Conservation (phyloP, 2,329 filamentous ascomycete species). For the Pestalotiopsis fici region DNA sequence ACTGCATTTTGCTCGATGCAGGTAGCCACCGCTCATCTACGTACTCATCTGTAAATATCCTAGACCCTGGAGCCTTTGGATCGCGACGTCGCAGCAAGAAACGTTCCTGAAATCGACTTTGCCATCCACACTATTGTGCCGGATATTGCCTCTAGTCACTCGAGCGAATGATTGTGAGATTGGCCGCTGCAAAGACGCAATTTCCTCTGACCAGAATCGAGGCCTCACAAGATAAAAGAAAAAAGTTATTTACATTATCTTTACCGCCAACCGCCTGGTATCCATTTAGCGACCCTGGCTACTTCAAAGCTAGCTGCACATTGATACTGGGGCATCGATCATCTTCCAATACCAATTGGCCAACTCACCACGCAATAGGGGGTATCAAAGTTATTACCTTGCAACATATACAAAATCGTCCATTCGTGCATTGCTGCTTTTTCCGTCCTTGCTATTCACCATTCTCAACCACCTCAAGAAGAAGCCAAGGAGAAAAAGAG, state of each 20-base stretch:
- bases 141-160: neutral
- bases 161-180: conserved; percentile 3
- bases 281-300: neutral
- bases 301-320: neutral
- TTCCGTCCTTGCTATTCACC: neutral
- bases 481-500: neutral
- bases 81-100: neutral
- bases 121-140: neutral
- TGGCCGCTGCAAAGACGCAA: conserved; percentile 2
- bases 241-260: neutral
- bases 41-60: no score
- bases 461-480: neutral
- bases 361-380: neutral
- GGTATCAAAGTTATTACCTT: neutral
- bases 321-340: neutral
- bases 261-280: no score
- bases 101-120: neutral
- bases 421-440: no score
- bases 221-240: neutral
- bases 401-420: no score
- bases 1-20: no score
- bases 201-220: neutral
- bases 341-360: neutral
- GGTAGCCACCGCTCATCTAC: no score
- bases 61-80: neutral